phyloP scores from a whole-genome alignment of 2,329 filamentous ascomycete species.

The Rutstroemia sydowiana region DNA sequence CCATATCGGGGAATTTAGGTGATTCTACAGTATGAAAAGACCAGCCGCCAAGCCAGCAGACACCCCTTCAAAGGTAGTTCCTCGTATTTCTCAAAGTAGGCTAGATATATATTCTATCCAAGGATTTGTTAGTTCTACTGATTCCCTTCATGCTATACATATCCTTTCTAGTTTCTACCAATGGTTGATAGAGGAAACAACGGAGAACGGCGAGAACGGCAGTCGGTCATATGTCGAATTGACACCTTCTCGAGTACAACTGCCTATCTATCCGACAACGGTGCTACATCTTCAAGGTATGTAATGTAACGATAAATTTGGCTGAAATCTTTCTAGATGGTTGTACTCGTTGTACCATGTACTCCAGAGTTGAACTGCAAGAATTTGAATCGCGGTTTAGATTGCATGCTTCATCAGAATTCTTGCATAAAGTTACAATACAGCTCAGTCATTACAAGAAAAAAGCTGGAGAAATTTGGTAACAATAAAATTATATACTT shows the following conservation, averaged over 20 bases:
- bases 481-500: too few relatives aligned
- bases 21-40: too few relatives aligned
- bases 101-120: not conserved
- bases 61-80: too few relatives aligned
- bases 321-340: slow-evolving; percentile 7
- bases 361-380: slow-evolving; percentile 9
- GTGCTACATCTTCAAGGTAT: slow-evolving; percentile 1
- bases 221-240: too few relatives aligned
- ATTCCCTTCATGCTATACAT: slow-evolving; percentile 7
- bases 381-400: slow-evolving; percentile 8
- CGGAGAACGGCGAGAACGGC: not conserved
- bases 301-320: slow-evolving; percentile 6
- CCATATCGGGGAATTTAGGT: too few relatives aligned
- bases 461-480: not conserved
- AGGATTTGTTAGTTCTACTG: slow-evolving; percentile 5
- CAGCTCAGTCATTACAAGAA: not conserved
- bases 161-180: not conserved
- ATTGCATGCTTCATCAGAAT: slow-evolving; percentile 10
- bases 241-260: not conserved
- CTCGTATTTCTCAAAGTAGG: too few relatives aligned
- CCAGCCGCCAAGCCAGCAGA: too few relatives aligned
- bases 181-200: not conserved
- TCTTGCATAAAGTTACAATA: not conserved
- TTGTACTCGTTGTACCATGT: slow-evolving; percentile 6
- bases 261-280: slow-evolving; percentile 2